Evolutionary conservation across 495 filamentous ascomycete genomes (phyloP).

Genomic region (Bryoglossum gracile): DNA sequence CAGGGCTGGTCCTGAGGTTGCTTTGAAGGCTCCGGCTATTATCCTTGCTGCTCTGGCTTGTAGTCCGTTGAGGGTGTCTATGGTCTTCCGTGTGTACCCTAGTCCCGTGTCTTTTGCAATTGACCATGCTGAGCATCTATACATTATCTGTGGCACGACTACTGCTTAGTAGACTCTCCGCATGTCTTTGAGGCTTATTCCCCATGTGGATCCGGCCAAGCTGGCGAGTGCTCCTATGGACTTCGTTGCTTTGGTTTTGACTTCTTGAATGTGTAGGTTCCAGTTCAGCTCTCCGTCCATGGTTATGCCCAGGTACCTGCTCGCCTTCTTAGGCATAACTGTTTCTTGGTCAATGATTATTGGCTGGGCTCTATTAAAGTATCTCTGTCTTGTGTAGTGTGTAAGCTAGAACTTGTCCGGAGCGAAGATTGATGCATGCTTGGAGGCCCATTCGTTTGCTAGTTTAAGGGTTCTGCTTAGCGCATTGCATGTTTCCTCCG

Average conservation of each 20-base stretch:
- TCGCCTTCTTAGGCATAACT: neutral
- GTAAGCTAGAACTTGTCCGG: slow-evolving; percentile 10
- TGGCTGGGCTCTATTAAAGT: neutral
- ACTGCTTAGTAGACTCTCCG: slow-evolving; percentile 8
- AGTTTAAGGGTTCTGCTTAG: neutral
- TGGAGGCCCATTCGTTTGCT: slow-evolving; percentile 4
- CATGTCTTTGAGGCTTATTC: slow-evolving; percentile 1
- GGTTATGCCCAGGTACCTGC: slow-evolving; percentile 13
- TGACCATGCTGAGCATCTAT: slow-evolving; percentile 6
- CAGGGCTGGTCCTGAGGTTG: neutral
- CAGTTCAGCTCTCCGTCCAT: slow-evolving; percentile 6
- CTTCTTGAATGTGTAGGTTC: slow-evolving; percentile 6
- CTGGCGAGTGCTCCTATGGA: neutral
- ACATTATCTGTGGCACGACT: slow-evolving; percentile 4
- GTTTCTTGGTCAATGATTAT: slow-evolving; percentile 6
- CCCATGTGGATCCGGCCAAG: slow-evolving; percentile 6
- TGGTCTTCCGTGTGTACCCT: slow-evolving; percentile 7
- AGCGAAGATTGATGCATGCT: slow-evolving; percentile 7
- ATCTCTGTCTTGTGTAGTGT: slow-evolving; percentile 3
- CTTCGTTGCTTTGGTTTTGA: neutral
- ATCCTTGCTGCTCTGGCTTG: neutral
- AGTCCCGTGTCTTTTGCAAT: neutral
- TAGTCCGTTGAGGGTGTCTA: slow-evolving; percentile 1
- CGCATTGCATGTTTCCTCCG: neutral
- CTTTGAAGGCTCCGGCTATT: neutral